A percentile compares a stretch with the other conserved stretches of the same genome.
Evolutionary conservation across 768 basidiomycete species (phyloP).

Genomic region (Scleroderma bovista): DNA sequence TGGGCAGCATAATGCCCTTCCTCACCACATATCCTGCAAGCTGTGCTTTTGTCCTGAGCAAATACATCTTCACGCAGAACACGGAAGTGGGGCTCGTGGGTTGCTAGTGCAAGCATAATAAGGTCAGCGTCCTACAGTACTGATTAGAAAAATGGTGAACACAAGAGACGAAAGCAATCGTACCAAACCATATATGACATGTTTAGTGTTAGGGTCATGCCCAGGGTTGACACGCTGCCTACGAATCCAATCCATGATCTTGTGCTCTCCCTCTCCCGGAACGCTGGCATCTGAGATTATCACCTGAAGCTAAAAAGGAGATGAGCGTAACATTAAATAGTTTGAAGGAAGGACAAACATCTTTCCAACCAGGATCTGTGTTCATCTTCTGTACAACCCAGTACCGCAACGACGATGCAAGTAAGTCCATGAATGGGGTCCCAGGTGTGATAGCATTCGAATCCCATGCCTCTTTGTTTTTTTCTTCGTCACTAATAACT

Average conservation of each 20-base stretch:
- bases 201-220: constrained; percentile 92
- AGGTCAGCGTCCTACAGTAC: constrained; percentile 88
- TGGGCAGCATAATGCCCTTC: constrained; percentile 93
- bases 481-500: constrained; percentile 71
- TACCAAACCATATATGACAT: constrained; percentile 97
- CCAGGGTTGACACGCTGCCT: constrained; percentile 80
- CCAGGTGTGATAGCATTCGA: constrained; percentile 98
- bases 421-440: constrained; percentile 95
- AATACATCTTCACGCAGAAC: constrained; percentile 99
- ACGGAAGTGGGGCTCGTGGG: constrained; percentile 97
- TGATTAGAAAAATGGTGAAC: constrained; percentile 6
- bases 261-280: constrained; percentile 98
- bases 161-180: constrained; percentile 17
- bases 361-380: constrained; percentile 92
- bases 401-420: constrained; percentile 84
- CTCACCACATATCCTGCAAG: constrained; percentile 91
- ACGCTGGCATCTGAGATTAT: constrained; percentile 96
- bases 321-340: not conserved
- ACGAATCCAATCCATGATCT: constrained; percentile 98
- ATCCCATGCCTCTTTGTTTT: constrained; percentile 87
- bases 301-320: constrained; percentile 67
- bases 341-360: constrained; percentile 43
- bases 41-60: constrained; percentile 68
- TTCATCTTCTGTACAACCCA: constrained; percentile 97
- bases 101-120: constrained; percentile 97